Percentiles rank a stretch among this genome's conserved stretches.
These are phyloP conservation scores for Adenanthera pavonina DNA, from an alignment of 306 rosid genomes.

Conservation along the genomic window DNA sequence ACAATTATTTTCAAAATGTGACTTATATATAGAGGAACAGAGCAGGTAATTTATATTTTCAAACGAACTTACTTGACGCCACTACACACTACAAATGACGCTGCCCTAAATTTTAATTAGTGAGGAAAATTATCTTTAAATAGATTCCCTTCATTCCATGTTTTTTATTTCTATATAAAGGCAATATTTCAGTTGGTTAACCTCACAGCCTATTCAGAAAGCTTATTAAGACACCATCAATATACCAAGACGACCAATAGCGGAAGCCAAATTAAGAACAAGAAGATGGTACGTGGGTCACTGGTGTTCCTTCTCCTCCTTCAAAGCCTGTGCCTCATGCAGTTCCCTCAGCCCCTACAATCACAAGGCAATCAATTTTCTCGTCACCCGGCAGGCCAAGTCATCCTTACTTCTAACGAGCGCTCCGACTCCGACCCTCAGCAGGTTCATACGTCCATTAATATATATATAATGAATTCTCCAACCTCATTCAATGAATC, in stretches of 20 bases:
- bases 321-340: constrained; percentile 31
- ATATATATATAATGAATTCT: neutral
- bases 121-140: neutral
- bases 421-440: constrained; percentile 51
- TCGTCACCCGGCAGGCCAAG: constrained; percentile 49
- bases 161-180: constrained; percentile 7
- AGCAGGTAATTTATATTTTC: too few species aligned
- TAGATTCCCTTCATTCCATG: constrained; percentile 1
- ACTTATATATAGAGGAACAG: too few species aligned
- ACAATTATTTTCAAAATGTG: too few species aligned
- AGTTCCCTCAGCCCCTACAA: constrained; percentile 40
- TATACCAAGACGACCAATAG: neutral
- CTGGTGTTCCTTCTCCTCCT: constrained; percentile 37
- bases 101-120: constrained; percentile 1
- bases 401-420: constrained; percentile 42
- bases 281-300: constrained; percentile 13
- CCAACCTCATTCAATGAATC: neutral
- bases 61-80: constrained; percentile 6
- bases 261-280: constrained; percentile 6
- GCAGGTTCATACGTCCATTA: constrained; percentile 42
- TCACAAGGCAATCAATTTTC: constrained; percentile 34
- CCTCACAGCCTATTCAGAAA: neutral
- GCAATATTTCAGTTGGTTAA: neutral
- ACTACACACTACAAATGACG: neutral
- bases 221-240: neutral